These are phyloP conservation scores for Thielaviopsis punctulata DNA, from an alignment of 2,329 filamentous ascomycete species.

Conservation along the genomic window DNA sequence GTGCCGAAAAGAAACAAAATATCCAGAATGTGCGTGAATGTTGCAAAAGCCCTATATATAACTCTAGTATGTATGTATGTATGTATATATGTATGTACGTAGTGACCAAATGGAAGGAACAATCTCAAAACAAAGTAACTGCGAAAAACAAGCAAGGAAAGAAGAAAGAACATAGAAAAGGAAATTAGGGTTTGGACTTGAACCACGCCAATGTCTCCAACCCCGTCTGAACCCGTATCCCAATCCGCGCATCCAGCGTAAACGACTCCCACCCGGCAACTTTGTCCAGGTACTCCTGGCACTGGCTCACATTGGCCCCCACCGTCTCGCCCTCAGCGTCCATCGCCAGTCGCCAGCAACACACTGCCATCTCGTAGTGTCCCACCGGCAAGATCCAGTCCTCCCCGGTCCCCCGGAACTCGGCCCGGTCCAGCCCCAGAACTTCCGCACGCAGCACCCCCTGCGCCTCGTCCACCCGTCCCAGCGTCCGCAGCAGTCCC, in stretches of 20 bases:
- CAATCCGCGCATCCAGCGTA: constrained; percentile 56
- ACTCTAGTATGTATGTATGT: too few relatives aligned
- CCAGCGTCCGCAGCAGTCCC: constrained; percentile 46
- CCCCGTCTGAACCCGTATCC: constrained; percentile 54
- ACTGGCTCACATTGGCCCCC: constrained; percentile 17
- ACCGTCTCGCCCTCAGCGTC: constrained; percentile 8
- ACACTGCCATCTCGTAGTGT: constrained; percentile 72
- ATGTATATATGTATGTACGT: too few relatives aligned
- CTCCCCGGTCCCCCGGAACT: constrained; percentile 46
- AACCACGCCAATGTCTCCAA: constrained; percentile 47
- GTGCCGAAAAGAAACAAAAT: too few relatives aligned
- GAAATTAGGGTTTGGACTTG: constrained; percentile 24
- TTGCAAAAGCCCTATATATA: too few relatives aligned
- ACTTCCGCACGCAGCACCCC: constrained; percentile 46
- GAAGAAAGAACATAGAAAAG: not conserved
- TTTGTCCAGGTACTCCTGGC: too few relatives aligned
- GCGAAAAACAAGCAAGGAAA: not conserved
- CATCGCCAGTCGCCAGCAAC: constrained; percentile 53
- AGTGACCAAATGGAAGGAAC: not conserved
- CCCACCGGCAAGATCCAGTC: constrained; percentile 58
- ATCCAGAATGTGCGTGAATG: too few relatives aligned
- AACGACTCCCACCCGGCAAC: constrained; percentile 55
- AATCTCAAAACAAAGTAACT: not conserved
- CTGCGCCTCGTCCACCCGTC: constrained; percentile 47
- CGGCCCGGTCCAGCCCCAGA: constrained; percentile 30